These are phyloP conservation scores for Euphrasia confusa DNA, from an alignment of 257 asterid genomes.

Conservation along the genomic window DNA sequence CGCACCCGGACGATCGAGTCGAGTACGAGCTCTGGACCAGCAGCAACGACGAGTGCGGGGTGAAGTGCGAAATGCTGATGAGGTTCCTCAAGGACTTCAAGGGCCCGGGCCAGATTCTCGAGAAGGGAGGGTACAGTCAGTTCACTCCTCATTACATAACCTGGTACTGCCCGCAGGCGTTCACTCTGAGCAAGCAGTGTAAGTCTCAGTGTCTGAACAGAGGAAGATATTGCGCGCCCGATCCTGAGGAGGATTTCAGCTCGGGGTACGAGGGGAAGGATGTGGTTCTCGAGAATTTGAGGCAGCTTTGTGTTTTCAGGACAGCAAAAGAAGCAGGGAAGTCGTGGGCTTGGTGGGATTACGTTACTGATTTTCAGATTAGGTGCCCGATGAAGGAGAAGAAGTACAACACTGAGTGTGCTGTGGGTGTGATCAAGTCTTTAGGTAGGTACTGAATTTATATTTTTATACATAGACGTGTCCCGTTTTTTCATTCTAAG, in stretches of 20 bases:
- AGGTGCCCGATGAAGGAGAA: slow-evolving; percentile 52
- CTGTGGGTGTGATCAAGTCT: slow-evolving; percentile 43
- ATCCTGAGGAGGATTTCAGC: slow-evolving; percentile 52
- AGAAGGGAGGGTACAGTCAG: slow-evolving; percentile 49
- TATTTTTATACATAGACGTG: not conserved
- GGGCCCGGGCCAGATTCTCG: slow-evolving; percentile 50
- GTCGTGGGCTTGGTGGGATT: slow-evolving; percentile 56
- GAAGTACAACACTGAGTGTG: slow-evolving; percentile 45
- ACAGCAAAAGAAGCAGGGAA: slow-evolving; percentile 39
- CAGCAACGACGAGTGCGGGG: slow-evolving; percentile 46
- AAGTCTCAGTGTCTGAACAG: slow-evolving; percentile 49
- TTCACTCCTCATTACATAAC: slow-evolving; percentile 50
- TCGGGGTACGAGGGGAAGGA: slow-evolving; percentile 53
- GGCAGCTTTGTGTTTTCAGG: slow-evolving; percentile 48
- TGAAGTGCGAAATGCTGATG: slow-evolving; percentile 47
- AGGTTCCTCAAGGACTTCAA: slow-evolving; percentile 45
- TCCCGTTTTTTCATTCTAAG: not conserved
- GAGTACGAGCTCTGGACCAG: slow-evolving; percentile 33
- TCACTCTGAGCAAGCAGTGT: slow-evolving; percentile 45
- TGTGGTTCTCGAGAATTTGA: slow-evolving; percentile 43
- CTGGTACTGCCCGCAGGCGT: slow-evolving; percentile 53
- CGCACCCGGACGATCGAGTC: slow-evolving; percentile 52
- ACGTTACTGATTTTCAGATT: slow-evolving; percentile 47
- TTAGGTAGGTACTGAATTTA: slow-evolving; percentile 24
- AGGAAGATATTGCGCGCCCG: slow-evolving; percentile 53